A percentile compares a stretch with the other conserved stretches of the same genome.
phyloP scores from a whole-genome alignment of 169 alveolate species.

The Fabrea salina region DNA sequence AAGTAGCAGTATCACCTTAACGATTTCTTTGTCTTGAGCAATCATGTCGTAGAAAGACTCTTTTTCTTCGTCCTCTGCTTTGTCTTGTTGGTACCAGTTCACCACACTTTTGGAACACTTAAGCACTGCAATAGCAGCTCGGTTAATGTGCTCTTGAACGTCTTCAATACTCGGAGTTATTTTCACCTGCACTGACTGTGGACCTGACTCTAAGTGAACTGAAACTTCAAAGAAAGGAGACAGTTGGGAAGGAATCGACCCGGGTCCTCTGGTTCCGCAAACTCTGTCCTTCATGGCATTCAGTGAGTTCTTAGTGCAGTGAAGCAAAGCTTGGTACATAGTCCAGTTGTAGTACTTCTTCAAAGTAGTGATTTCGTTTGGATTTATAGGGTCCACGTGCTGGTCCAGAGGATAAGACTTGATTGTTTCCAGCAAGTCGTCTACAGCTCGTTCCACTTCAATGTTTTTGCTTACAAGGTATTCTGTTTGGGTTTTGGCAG shows the following conservation, averaged over 20 bases:
- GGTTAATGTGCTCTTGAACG: constrained; percentile 88
- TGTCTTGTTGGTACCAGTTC: constrained; percentile 83
- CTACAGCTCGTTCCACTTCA: constrained; percentile 91
- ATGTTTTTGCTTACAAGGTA: constrained; percentile 80
- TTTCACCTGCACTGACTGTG: constrained; percentile 82
- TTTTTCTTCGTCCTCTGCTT: constrained; percentile 69
- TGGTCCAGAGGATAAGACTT: constrained; percentile 86
- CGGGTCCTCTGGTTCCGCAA: constrained; percentile 69
- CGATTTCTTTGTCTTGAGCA: constrained; percentile 91
- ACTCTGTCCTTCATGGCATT: constrained; percentile 88
- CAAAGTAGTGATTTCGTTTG: constrained; percentile 85
- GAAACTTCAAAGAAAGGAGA: constrained; percentile 90
- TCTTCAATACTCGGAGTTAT: constrained; percentile 90
- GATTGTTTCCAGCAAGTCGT: constrained; percentile 85
- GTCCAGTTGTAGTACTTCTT: constrained; percentile 93
- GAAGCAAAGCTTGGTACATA: constrained; percentile 91
- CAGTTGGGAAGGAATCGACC: constrained; percentile 41
- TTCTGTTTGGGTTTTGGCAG: constrained; percentile 81
- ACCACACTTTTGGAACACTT: constrained; percentile 87
- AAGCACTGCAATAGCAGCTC: constrained; percentile 91
- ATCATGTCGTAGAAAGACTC: constrained; percentile 91
- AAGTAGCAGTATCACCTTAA: constrained; percentile 89
- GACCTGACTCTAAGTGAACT: constrained; percentile 80
- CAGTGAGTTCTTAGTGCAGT: constrained; percentile 89
- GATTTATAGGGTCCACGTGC: constrained; percentile 78